Percentiles rank a stretch among this genome's conserved stretches.
Evolutionary conservation across 75 land plant species (phyloP).

Genomic region (Ceratopteris richardii): DNA sequence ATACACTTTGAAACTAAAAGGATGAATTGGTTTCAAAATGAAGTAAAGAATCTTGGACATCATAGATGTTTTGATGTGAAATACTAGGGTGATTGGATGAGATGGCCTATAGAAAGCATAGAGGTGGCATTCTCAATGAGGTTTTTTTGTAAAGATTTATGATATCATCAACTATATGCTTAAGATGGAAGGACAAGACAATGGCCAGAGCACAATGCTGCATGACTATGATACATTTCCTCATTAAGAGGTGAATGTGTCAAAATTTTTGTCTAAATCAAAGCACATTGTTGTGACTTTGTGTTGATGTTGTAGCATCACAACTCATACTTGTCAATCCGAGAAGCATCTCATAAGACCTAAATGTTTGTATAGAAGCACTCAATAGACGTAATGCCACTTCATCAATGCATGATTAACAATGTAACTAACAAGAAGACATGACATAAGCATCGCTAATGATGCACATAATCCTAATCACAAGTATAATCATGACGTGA

Average conservation of each 20-base stretch:
- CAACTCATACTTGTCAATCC: no score
- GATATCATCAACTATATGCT: slow-evolving; percentile 46
- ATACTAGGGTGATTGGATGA: slow-evolving; percentile 96
- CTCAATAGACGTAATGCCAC: no score
- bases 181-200: slow-evolving; percentile 31
- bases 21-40: slow-evolving; percentile 26
- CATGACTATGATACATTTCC: no score
- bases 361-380: no score
- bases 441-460: no score
- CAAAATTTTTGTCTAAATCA: slow-evolving; percentile 11
- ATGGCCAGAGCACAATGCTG: slow-evolving; percentile 11
- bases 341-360: no score
- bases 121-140: slow-evolving; percentile 84
- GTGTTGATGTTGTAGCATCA: neutral
- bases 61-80: slow-evolving; percentile 39
- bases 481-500: no score
- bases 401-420: no score
- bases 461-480: no score
- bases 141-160: slow-evolving; percentile 49
- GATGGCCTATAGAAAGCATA: slow-evolving; percentile 59
- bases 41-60: slow-evolving; percentile 32
- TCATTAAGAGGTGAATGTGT: slow-evolving; percentile 9
- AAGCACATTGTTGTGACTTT: slow-evolving; percentile 14
- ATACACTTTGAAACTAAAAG: slow-evolving; percentile 16
- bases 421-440: no score